Base-by-base conservation (phyloP, 108 stramenopile genomes). In the Stephanodiscus minutulus region DNA sequence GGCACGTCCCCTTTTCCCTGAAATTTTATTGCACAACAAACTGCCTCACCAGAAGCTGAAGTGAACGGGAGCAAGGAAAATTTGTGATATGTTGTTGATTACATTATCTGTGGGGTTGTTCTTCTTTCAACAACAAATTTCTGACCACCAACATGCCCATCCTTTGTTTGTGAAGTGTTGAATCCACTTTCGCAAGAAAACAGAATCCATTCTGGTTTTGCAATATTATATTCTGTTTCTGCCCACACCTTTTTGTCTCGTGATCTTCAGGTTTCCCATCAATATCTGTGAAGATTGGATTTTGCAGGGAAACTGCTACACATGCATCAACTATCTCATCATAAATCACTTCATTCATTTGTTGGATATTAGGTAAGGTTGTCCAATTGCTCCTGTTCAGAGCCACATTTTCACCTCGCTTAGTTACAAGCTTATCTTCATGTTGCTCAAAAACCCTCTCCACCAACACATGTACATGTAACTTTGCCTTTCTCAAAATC, bases 291-390 rank as follows among this genome's bases (percentile, higher is more conserved):
- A 35, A 35, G 3, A 35, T 35, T 35, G 35, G 35, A 35, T 35
- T 35, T 35, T 35, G 35, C 35, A 35, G 35, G 3, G 35, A 5
- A 3, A 35, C 35, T 35, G 70, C 46, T 7, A 61, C 27, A 3
- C 9, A 11, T 24, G 56, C 72, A 31, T 73, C 63, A 5, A 73
- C 63, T 58, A 71, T 71, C 33, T 61, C 59, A 49, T 46, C 2
- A 37, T 71, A 71, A 7, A 71, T 53, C 4, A 52, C 36, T 61
- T 73, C 53, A 24, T 73, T 64, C 72, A 55, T 56, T 20, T 64
- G 39, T 17, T 55, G 17, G 15, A 72, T 52, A 35, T 72, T 72
- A 4, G 22, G 25, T 37, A 36, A 49, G 15, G 47, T 72, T 48
- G 56, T 70, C 68, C 68, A 70, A 49, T 58, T 24, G 37, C 22